Conservation (phyloP, 2,329 filamentous ascomycete species). For the Arthroderma sp. region DNA sequence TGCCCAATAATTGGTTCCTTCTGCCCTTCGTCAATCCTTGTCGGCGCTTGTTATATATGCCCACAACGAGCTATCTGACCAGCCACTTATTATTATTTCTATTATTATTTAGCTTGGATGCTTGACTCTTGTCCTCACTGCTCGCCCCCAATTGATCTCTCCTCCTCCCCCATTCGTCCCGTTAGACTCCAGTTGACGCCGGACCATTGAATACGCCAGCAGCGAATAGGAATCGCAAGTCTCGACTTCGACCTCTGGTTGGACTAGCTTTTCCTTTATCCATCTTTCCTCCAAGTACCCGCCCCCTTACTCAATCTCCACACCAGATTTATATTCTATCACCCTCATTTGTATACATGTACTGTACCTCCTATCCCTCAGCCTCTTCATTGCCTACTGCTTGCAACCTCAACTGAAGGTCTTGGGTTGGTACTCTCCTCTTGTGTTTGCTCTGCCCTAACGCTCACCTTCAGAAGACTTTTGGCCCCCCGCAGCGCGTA, state of each 20-base stretch:
- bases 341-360: conserved; percentile 1
- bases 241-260: conserved; percentile 1
- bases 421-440: no score
- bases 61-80: conserved; percentile 5
- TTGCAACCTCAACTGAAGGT: no score
- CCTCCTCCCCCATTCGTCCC: not conserved
- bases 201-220: conserved; percentile 1
- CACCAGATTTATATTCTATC: not conserved
- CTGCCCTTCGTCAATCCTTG: conserved; percentile 6
- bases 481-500: not conserved
- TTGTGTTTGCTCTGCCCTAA: no score
- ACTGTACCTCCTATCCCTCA: not conserved
- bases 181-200: not conserved
- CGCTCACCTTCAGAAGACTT: no score
- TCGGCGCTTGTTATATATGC: conserved; percentile 7
- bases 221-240: conserved; percentile 4
- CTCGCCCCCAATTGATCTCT: not conserved
- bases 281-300: not conserved
- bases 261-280: not conserved
- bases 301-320: not conserved
- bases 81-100: conserved; percentile 5
- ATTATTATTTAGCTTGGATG: no score
- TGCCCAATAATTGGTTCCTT: not conserved
- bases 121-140: not conserved
- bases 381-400: no score